A percentile compares a stretch with the other conserved stretches of the same genome.
These are phyloP conservation scores for Citrus unshiu DNA, from an alignment of 345 rosid species.

Conservation along the genomic window DNA sequence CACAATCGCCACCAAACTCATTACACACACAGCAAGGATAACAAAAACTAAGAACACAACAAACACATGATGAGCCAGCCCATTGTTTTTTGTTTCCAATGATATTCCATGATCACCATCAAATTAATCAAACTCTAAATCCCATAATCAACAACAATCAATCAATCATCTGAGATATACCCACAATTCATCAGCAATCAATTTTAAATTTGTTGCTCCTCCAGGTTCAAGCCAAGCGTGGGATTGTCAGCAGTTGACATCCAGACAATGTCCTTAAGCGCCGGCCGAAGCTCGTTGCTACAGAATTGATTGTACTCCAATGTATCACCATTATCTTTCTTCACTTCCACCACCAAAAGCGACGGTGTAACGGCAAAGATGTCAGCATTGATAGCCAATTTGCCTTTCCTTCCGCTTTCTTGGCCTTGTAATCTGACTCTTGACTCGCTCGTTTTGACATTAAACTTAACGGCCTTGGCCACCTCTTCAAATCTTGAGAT, in stretches of 20 bases:
- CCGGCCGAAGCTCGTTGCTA: conserved; percentile 78
- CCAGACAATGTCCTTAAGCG: conserved; percentile 88
- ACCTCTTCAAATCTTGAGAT: conserved; percentile 77
- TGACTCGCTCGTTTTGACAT: conserved; percentile 67
- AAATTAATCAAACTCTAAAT: neutral
- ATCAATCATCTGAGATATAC: conserved; percentile 3
- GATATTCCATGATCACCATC: neutral
- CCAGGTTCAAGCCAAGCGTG: conserved; percentile 34
- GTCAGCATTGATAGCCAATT: conserved; percentile 70
- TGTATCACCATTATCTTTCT: conserved; percentile 85
- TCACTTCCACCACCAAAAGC: conserved; percentile 80
- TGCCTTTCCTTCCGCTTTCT: conserved; percentile 85
- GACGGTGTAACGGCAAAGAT: conserved; percentile 75
- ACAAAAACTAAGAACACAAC: neutral
- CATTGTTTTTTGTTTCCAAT: neutral
- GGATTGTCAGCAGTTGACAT: conserved; percentile 43
- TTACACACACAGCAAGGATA: neutral
- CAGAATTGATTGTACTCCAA: conserved; percentile 89
- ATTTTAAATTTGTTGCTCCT: neutral
- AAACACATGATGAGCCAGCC: neutral
- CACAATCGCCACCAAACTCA: neutral
- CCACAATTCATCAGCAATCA: neutral
- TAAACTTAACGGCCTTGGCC: conserved; percentile 59
- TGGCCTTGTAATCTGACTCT: conserved; percentile 70
- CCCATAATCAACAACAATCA: neutral